Conservation (phyloP, 768 basidiomycete species). For the Trametes coccinea region DNA sequence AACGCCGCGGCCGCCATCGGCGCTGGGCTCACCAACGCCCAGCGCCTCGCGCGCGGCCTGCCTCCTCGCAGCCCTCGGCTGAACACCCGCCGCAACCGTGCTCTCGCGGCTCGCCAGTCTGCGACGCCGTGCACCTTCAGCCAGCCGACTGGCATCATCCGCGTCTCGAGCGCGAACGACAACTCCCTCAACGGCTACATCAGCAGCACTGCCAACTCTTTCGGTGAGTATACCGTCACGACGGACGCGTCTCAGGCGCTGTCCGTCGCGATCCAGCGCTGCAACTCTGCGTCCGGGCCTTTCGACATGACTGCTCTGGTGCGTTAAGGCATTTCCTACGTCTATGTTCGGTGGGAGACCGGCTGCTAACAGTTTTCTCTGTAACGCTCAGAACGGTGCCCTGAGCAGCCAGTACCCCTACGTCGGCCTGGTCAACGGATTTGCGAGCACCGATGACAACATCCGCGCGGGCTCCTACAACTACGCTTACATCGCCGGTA, state of each 20-base stretch:
- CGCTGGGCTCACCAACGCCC: slow-evolving; percentile 20
- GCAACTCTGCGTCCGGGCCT: background rate
- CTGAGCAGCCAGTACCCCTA: slow-evolving; percentile 2
- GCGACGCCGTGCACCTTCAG: slow-evolving; percentile 7
- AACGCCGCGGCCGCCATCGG: background rate
- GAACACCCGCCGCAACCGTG: slow-evolving; percentile 9
- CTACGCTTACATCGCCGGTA: slow-evolving; percentile 23
- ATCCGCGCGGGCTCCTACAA: slow-evolving; percentile 16
- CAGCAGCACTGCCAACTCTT: slow-evolving; percentile 15
- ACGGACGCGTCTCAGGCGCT: slow-evolving; percentile 19
- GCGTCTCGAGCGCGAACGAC: slow-evolving; percentile 5
- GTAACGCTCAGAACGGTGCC: slow-evolving; percentile 6
- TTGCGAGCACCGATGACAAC: slow-evolving; percentile 10
- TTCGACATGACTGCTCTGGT: slow-evolving; percentile 23
- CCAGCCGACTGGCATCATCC: slow-evolving; percentile 8
- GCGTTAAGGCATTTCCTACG: background rate
- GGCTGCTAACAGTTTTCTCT: background rate
- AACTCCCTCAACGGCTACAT: slow-evolving; percentile 12
- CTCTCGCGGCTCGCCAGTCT: slow-evolving; percentile 2
- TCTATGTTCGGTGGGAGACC: background rate
- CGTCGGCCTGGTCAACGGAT: slow-evolving; percentile 20
- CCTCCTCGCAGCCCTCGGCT: slow-evolving; percentile 24
- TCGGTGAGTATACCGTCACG: slow-evolving; percentile 26
- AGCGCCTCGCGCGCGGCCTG: slow-evolving; percentile 24
- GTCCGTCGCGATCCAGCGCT: slow-evolving; percentile 12